Conservation (phyloP, 2,329 filamentous ascomycete genomes). For the Phialophora macrospora region DNA sequence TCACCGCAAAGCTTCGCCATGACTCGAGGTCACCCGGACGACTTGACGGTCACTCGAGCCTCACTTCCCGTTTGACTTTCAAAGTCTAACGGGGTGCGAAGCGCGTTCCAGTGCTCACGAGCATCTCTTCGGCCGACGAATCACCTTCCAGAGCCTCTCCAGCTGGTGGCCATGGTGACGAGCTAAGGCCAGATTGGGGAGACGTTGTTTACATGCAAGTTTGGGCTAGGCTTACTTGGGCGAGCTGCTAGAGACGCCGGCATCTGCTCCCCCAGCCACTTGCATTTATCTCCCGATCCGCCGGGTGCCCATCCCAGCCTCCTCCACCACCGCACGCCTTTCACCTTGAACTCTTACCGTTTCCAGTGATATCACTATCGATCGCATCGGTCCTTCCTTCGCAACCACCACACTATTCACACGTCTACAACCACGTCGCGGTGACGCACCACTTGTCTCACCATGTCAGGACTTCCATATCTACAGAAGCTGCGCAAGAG, state of each 20-base stretch:
- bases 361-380: constrained; percentile 10
- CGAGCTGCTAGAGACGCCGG: neutral
- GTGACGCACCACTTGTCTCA: constrained; percentile 38
- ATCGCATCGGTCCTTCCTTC: constrained; percentile 10
- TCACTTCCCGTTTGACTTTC: constrained; percentile 1
- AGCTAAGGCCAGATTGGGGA: constrained; percentile 16
- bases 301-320: constrained; percentile 21
- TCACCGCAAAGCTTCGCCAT: neutral
- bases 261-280: constrained; percentile 28
- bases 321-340: constrained; percentile 16
- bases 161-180: constrained; percentile 12
- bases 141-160: constrained; percentile 2
- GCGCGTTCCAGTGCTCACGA: neutral
- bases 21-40: neutral
- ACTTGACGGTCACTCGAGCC: neutral
- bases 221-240: constrained; percentile 9
- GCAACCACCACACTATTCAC: constrained; percentile 3
- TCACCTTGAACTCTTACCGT: constrained; percentile 5
- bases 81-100: neutral
- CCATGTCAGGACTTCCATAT: constrained; percentile 71
- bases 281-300: constrained; percentile 23
- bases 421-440: constrained; percentile 1
- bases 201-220: constrained; percentile 24
- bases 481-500: constrained; percentile 81
- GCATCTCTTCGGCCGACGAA: constrained; percentile 8